Conservation (phyloP, 2,329 filamentous ascomycete species). For the Ampelomyces quisqualis region DNA sequence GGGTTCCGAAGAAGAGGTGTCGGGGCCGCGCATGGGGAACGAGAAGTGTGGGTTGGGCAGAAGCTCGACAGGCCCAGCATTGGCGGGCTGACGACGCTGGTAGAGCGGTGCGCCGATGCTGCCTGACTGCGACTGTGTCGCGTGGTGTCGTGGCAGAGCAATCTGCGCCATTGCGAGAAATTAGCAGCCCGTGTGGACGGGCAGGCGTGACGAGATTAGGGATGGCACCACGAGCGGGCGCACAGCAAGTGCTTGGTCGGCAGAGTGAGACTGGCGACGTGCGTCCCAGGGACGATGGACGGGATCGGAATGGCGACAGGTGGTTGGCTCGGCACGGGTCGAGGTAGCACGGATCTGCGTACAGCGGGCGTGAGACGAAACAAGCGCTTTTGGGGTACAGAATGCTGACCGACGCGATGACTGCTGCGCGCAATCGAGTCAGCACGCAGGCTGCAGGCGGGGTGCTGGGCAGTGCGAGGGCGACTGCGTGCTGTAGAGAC, state of each 20-base stretch:
- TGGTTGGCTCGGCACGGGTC: constrained; percentile 27
- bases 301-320: constrained; percentile 11
- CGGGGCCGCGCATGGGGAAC: constrained; percentile 47
- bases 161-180: constrained; percentile 41
- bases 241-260: constrained; percentile 23
- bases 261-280: constrained; percentile 23
- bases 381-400: constrained; percentile 43
- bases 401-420: constrained; percentile 36
- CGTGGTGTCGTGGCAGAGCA: constrained; percentile 44
- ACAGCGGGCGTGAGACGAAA: constrained; percentile 42
- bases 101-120: constrained; percentile 41
- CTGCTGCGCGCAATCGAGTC: constrained; percentile 29
- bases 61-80: constrained; percentile 45
- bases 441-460: constrained; percentile 31
- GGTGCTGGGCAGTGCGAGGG: neutral
- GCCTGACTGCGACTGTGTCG: constrained; percentile 41
- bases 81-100: constrained; percentile 37
- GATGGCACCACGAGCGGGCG: constrained; percentile 25
- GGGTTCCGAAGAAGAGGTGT: constrained; percentile 31
- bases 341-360: constrained; percentile 34
- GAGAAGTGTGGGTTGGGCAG: constrained; percentile 52
- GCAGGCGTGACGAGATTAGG: constrained; percentile 32
- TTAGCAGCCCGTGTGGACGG: constrained; percentile 25
- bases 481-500: constrained; percentile 26
- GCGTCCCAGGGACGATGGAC: constrained; percentile 24